Evolutionary conservation across 2,329 filamentous ascomycete species (phyloP), one percentile per base, ranked within the genome.

Genomic region (Phaeomoniella chlamydospora): DNA sequence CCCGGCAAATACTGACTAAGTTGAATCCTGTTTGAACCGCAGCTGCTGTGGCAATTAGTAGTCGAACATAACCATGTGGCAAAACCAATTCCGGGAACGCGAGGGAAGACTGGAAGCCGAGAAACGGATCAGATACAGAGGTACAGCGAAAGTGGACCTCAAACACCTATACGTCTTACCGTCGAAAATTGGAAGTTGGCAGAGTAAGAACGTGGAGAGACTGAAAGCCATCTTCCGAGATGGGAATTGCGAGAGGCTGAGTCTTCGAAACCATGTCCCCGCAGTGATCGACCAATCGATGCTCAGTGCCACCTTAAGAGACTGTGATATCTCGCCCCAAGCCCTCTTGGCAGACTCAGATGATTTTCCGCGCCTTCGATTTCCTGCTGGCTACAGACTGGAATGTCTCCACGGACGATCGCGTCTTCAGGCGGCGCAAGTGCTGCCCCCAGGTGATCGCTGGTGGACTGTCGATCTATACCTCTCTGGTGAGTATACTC

Each of bases 391-490:
- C 31, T 38, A 39, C 35, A 33, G 43, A 31, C 36, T 54, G 11
- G 29, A 42, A 29, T 46, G 46, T 31, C 47, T 56, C 16, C 41
- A 52, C 39, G 46, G 52, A 15, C 37, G 39, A 33, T 39, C 53
- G 43, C 41, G 46, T 26, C 41, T 44, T 36, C 47, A 45, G 12
- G 45, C 34, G 6, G 38, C 42, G 18, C 39, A 49, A 9, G 11
- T 46, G 34, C 33, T 53, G 18, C 31, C 44, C 17, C 37, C 39
- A 5, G 30, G 29, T n/a, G 38, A 53, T 36, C 36, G 40, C 18
- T 51, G 41, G 47, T 56, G 45, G 51, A 47, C 40, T 13, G 50
- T 55, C 2, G 48, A 56, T 40, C 37, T 55, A n/a, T 56, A 51
- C 37, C 37, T 45, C 9, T 42, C 47, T 40, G 43, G 50, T 53